Percentiles rank a stretch among this genome's conserved stretches.
Evolutionary conservation across 352 stramenopile genomes (phyloP).

Genomic region (Phytophthora sansomeana): DNA sequence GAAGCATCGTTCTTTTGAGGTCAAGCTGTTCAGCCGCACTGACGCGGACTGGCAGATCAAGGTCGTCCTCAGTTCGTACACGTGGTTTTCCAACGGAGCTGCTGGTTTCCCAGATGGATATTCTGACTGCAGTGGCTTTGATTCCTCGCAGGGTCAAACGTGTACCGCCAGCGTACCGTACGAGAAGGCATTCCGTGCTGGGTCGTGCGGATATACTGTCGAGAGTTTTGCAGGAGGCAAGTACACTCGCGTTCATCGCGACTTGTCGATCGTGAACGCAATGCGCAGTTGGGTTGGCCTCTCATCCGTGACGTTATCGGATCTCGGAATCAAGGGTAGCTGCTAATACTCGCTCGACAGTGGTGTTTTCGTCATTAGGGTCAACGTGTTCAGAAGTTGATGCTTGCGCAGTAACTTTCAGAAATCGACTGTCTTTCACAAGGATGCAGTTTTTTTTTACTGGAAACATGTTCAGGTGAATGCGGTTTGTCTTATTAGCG

Average conservation of each 20-base stretch:
- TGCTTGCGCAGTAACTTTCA: too few species aligned
- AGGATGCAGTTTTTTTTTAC: too few species aligned
- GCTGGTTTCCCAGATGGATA: slow-evolving; percentile 64
- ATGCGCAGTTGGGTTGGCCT: slow-evolving; percentile 68
- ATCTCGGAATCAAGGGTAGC: slow-evolving; percentile 51
- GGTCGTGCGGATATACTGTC: slow-evolving; percentile 70
- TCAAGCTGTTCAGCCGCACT: slow-evolving; percentile 57
- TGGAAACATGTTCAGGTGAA: too few species aligned
- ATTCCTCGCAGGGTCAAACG: slow-evolving; percentile 36
- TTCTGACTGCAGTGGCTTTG: slow-evolving; percentile 55
- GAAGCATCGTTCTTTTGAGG: slow-evolving; percentile 65
- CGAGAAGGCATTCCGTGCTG: slow-evolving; percentile 56
- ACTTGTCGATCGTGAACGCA: slow-evolving; percentile 70
- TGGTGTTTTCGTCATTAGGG: too few species aligned
- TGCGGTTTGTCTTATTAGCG: too few species aligned
- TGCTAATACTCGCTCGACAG: slow-evolving; percentile 28
- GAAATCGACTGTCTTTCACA: too few species aligned
- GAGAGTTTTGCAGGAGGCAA: slow-evolving; percentile 57
- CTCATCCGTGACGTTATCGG: slow-evolving; percentile 32
- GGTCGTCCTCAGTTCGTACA: slow-evolving; percentile 78
- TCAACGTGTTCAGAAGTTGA: too few species aligned
- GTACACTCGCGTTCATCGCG: slow-evolving; percentile 77
- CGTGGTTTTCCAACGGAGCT: slow-evolving; percentile 53
- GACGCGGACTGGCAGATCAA: slow-evolving; percentile 74
- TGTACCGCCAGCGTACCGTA: slow-evolving; percentile 53